Conservation (phyloP, 805 yeast genomes). For the Kluyveromyces dobzhanskii region DNA sequence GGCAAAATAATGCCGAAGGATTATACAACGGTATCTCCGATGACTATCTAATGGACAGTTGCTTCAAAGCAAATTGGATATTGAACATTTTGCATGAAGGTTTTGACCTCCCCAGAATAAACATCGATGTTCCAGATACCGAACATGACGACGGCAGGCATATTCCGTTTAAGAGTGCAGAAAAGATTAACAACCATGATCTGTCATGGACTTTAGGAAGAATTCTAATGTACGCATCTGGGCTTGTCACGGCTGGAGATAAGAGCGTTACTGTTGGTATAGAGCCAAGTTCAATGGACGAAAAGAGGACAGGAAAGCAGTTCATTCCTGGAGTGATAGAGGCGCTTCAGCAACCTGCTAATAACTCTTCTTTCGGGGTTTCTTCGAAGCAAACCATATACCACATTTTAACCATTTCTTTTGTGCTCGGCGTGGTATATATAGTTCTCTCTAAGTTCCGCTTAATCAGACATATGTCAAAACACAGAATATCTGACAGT, state of each 20-base stretch:
- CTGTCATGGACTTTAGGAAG: conserved; percentile 94
- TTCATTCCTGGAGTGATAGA: conserved; percentile 20
- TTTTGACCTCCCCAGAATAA: conserved; percentile 72
- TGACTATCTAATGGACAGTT: conserved; percentile 60
- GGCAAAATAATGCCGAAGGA: conserved; percentile 43
- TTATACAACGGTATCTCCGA: conserved; percentile 48
- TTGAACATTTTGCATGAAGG: conserved; percentile 86
- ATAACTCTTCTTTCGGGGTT: conserved; percentile 3
- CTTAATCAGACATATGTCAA: background rate
- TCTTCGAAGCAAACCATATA: background rate
- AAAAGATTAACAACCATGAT: conserved; percentile 73
- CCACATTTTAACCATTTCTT: background rate
- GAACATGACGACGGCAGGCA: conserved; percentile 20
- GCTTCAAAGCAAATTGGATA: conserved; percentile 95
- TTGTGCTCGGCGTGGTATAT: background rate
- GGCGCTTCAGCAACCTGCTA: background rate
- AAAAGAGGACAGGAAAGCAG: conserved; percentile 13
- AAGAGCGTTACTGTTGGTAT: conserved; percentile 18
- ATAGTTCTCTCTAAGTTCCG: background rate
- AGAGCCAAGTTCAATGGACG: conserved; percentile 18
- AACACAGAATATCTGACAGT: conserved; percentile 1
- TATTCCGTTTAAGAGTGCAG: conserved; percentile 66
- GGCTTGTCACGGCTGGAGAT: conserved; percentile 38
- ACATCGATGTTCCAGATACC: conserved; percentile 34
- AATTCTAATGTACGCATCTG: conserved; percentile 73